Evolutionary conservation across 176 grass and related monocot genomes (phyloP).

Genomic region (Aegilops longissima): DNA sequence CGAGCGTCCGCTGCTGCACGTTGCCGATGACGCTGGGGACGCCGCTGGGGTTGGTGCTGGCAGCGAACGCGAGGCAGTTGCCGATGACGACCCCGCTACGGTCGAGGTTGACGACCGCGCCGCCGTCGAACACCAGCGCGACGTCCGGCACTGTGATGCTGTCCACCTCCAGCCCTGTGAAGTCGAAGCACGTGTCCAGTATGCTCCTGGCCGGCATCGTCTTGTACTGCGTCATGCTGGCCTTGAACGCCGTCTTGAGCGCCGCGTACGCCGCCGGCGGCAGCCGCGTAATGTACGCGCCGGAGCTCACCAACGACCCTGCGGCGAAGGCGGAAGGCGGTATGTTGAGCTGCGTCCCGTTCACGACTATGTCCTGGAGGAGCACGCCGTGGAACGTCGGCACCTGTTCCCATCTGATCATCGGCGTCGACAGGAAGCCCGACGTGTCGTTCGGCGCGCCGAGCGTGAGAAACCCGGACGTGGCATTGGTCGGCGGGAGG

Average conservation of each 20-base stretch:
- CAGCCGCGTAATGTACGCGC: conserved; percentile 55
- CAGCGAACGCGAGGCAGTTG: conserved; percentile 64
- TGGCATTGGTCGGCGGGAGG: conserved; percentile 43
- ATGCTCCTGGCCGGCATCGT: background rate
- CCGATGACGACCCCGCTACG: conserved; percentile 32
- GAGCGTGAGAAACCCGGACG: conserved; percentile 57
- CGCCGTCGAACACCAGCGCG: conserved; percentile 40
- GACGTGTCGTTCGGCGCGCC: background rate
- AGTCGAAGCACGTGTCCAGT: conserved; percentile 66
- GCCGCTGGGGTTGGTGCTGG: background rate
- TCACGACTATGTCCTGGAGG: conserved; percentile 47
- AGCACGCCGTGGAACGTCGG: conserved; percentile 62
- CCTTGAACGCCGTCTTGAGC: conserved; percentile 52
- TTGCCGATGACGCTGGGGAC: conserved; percentile 41
- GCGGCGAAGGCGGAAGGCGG: conserved; percentile 30
- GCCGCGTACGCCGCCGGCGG: conserved; percentile 61
- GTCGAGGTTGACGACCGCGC: conserved; percentile 26
- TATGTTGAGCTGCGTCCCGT: conserved; percentile 31
- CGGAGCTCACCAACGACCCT: conserved; percentile 62
- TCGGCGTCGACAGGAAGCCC: conserved; percentile 36
- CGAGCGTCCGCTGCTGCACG: conserved; percentile 69
- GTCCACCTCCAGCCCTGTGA: conserved; percentile 35
- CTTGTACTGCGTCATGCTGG: conserved; percentile 31
- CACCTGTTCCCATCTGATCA: conserved; percentile 2
- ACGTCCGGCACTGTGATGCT: conserved; percentile 27